Percentiles rank a stretch among this genome's conserved stretches.
Conservation (phyloP, 2,329 filamentous ascomycete species). For the Orbilia oligospora region DNA sequence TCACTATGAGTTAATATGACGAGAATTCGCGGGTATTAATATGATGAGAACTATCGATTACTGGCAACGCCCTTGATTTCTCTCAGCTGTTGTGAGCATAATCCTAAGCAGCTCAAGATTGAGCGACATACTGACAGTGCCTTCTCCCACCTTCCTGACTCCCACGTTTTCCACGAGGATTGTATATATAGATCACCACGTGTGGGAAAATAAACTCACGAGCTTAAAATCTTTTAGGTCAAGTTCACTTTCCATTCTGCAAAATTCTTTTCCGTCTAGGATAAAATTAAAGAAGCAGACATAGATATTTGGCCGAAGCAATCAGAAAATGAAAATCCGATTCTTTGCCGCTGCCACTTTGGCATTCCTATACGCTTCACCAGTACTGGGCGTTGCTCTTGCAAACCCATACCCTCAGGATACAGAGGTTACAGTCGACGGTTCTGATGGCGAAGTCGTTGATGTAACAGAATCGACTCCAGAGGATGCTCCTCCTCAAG, state of each 20-base stretch:
- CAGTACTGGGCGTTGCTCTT: constrained; percentile 33
- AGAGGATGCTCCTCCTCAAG: neutral
- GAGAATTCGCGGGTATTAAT: constrained; percentile 26
- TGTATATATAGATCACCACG: neutral
- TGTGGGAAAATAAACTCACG: constrained; percentile 5
- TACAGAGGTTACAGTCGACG: constrained; percentile 13
- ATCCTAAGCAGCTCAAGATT: constrained; percentile 43
- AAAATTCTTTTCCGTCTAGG: neutral
- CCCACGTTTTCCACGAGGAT: constrained; percentile 10
- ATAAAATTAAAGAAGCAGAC: too few relatives aligned
- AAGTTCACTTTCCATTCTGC: neutral
- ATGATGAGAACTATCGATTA: constrained; percentile 20
- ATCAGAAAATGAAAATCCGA: constrained; percentile 19
- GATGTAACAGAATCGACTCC: neutral
- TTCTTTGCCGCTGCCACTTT: constrained; percentile 26
- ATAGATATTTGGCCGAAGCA: too few relatives aligned
- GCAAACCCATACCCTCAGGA: constrained; percentile 38
- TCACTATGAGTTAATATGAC: neutral
- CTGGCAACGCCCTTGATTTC: constrained; percentile 12
- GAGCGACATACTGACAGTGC: constrained; percentile 41
- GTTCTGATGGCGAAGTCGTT: constrained; percentile 7
- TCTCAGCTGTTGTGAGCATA: constrained; percentile 35
- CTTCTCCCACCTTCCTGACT: neutral
- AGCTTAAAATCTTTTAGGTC: neutral
- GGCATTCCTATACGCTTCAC: constrained; percentile 43